These are phyloP conservation scores for Punica granatum DNA, from an alignment of 345 rosid genomes.

Conservation along the genomic window DNA sequence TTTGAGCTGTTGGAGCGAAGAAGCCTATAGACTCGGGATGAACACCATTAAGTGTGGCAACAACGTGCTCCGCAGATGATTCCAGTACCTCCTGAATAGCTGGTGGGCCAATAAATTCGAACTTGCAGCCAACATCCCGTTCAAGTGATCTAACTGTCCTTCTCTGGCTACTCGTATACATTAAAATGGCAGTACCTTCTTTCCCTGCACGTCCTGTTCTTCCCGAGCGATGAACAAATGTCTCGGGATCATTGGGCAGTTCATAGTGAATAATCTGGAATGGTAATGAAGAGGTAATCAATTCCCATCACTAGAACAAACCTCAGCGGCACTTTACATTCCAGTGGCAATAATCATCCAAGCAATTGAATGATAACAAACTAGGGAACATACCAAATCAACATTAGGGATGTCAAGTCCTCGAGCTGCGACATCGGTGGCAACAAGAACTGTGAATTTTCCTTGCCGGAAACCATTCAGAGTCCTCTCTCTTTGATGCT, in stretches of 20 bases:
- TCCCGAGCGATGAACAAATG: constrained; percentile 98
- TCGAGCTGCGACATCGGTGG: constrained; percentile 96
- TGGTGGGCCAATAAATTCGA: constrained; percentile 85
- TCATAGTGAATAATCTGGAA: constrained; percentile 88
- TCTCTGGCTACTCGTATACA: constrained; percentile 79
- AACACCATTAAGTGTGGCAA: constrained; percentile 80
- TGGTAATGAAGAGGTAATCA: background rate
- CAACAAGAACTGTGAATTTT: constrained; percentile 94
- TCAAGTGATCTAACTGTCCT: constrained; percentile 83
- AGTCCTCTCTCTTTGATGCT: constrained; percentile 98
- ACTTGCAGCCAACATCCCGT: constrained; percentile 86
- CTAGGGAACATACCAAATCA: constrained; percentile 56
- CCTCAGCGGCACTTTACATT: background rate
- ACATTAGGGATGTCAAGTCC: constrained; percentile 99
- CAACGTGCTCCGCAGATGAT: constrained; percentile 82
- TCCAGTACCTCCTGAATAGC: constrained; percentile 62
- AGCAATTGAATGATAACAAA: background rate
- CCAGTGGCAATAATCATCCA: background rate
- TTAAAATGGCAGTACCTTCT: constrained; percentile 84
- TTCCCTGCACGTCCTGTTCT: constrained; percentile 99
- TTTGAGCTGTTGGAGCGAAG: constrained; percentile 79
- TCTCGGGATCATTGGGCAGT: constrained; percentile 95
- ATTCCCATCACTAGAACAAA: background rate
- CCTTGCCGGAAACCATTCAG: constrained; percentile 89
- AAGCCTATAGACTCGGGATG: constrained; percentile 72